Evolutionary conservation across 306 rosid genomes (phyloP).

Genomic region (Castanea sativa): DNA sequence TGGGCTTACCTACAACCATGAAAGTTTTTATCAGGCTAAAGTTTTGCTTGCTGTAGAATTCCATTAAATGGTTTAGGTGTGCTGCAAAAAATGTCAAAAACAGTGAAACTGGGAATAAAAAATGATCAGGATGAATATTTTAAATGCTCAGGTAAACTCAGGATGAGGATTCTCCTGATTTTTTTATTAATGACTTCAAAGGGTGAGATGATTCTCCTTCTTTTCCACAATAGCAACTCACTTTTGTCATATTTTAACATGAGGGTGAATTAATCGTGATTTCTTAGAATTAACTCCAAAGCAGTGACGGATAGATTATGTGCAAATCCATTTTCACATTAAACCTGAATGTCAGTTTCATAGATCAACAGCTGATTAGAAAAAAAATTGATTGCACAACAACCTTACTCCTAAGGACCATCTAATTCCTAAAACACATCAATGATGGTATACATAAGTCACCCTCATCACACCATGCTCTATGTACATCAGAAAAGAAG

Average conservation of each 20-base stretch:
- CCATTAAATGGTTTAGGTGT: constrained; percentile 88
- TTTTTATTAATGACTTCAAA: too few relatives aligned
- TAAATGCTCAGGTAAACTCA: background rate
- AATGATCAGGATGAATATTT: background rate
- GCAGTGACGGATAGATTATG: background rate
- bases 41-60: constrained; percentile 68
- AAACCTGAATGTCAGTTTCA: background rate
- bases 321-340: constrained; percentile 1
- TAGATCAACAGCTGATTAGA: background rate
- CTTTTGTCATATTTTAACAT: background rate
- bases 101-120: constrained; percentile 10
- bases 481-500: background rate
- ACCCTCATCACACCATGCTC: background rate
- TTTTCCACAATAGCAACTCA: background rate
- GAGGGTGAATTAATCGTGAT: background rate
- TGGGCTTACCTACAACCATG: constrained; percentile 56
- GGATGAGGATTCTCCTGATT: background rate
- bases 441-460: background rate
- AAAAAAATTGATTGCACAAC: background rate
- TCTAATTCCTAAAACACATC: constrained; percentile 3
- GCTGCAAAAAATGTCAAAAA: constrained; percentile 55
- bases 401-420: background rate
- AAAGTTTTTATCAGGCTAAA: constrained; percentile 56
- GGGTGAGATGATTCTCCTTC: background rate
- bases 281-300: background rate